Percentiles rank a stretch among this genome's conserved stretches.
Evolutionary conservation across 202 grass and related monocot genomes (phyloP).

Genomic region (Setaria italica): DNA sequence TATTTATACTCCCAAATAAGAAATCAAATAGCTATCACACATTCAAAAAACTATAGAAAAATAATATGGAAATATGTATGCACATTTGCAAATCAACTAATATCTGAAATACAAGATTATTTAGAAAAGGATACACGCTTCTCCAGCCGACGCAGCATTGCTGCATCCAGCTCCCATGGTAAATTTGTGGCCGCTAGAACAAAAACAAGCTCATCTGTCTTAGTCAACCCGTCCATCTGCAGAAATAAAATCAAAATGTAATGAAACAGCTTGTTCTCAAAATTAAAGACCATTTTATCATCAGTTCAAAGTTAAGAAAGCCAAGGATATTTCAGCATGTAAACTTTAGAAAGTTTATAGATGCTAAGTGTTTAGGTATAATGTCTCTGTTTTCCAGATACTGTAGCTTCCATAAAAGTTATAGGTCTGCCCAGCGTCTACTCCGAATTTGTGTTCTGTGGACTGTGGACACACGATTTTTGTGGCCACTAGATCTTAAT

Average conservation of each 20-base stretch:
- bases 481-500: neutral
- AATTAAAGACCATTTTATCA: slow-evolving; percentile 1
- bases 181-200: slow-evolving; percentile 96
- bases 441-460: neutral
- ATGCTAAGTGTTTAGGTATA: neutral
- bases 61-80: neutral
- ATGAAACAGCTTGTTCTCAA: slow-evolving; percentile 2
- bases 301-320: neutral
- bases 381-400: slow-evolving; percentile 3
- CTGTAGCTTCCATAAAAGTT: slow-evolving; percentile 10
- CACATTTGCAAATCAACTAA: neutral
- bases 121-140: slow-evolving; percentile 79
- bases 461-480: neutral
- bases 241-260: slow-evolving; percentile 42
- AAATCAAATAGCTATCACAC: neutral
- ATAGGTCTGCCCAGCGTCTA: neutral
- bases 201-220: slow-evolving; percentile 93
- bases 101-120: neutral
- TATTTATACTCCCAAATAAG: slow-evolving; percentile 1
- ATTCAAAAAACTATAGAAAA: slow-evolving; percentile 2
- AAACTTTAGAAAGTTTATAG: slow-evolving; percentile 8
- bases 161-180: slow-evolving; percentile 94
- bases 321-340: slow-evolving; percentile 5
- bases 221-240: slow-evolving; percentile 94
- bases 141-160: slow-evolving; percentile 89